Evolutionary conservation across 805 yeast genomes (phyloP).

Genomic region (Millerozyma acaciae): DNA sequence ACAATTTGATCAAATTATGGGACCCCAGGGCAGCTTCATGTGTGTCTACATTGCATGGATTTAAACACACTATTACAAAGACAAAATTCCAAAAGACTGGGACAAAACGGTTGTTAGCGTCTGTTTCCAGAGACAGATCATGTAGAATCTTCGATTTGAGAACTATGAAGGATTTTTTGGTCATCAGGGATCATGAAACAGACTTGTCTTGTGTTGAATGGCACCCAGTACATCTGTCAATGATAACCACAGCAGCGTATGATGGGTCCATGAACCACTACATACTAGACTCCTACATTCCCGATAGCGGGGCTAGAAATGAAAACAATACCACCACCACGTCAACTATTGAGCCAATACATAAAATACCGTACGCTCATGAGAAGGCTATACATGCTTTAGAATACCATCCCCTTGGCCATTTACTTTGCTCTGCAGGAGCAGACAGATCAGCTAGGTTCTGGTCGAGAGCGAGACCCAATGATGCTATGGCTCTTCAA

Average conservation of each 20-base stretch:
- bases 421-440: constrained; percentile 85
- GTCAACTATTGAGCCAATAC: constrained; percentile 40
- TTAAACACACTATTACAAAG: constrained; percentile 89
- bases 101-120: constrained; percentile 67
- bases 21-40: constrained; percentile 83
- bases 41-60: constrained; percentile 80
- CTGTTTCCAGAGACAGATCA: constrained; percentile 85
- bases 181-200: constrained; percentile 73
- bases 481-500: constrained; percentile 76
- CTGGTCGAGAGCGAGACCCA: constrained; percentile 92
- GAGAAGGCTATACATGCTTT: constrained; percentile 87
- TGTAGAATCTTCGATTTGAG: constrained; percentile 85
- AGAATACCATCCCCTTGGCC: constrained; percentile 94
- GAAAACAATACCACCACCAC: constrained; percentile 20
- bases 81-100: constrained; percentile 84
- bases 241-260: constrained; percentile 81
- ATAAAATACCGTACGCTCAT: constrained; percentile 85
- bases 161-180: constrained; percentile 70
- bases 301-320: constrained; percentile 22
- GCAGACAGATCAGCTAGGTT: constrained; percentile 89
- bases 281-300: constrained; percentile 50
- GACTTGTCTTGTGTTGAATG: constrained; percentile 85
- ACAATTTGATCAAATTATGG: constrained; percentile 90
- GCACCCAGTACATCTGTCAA: constrained; percentile 84
- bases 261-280: constrained; percentile 86